Percentiles rank a stretch among this genome's conserved stretches.
phyloP scores from a whole-genome alignment of 768 basidiomycete genomes.

The Harrya chromipes region DNA sequence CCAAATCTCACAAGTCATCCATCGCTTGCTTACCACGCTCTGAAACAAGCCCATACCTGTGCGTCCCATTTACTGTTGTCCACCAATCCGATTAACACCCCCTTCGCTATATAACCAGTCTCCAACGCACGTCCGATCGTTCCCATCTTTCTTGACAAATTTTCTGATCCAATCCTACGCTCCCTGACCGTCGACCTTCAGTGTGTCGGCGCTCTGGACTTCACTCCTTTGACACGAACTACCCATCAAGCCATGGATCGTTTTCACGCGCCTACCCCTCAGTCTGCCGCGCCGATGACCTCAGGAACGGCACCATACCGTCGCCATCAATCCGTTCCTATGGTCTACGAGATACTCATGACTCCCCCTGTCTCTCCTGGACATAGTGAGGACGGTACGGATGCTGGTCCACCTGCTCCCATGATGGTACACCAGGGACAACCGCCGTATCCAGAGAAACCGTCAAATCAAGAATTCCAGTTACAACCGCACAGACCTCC shows the following conservation, averaged over 20 bases:
- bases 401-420: slow-evolving; percentile 10
- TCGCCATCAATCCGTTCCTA: slow-evolving; percentile 38
- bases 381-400: slow-evolving; percentile 40
- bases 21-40: not conserved
- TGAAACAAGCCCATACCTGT: slow-evolving; percentile 17
- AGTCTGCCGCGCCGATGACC: slow-evolving; percentile 10
- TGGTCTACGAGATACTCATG: slow-evolving; percentile 56
- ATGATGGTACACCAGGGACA: slow-evolving; percentile 15
- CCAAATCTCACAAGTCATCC: slow-evolving; percentile 1
- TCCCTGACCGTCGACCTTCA: not conserved
- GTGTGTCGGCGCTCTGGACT: not conserved
- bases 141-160: not conserved
- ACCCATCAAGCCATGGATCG: slow-evolving; percentile 23
- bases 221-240: slow-evolving; percentile 1
- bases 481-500: slow-evolving; percentile 3
- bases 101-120: slow-evolving; percentile 5
- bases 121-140: not conserved
- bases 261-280: slow-evolving; percentile 21
- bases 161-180: too few species aligned
- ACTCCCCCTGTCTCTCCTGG: slow-evolving; percentile 69
- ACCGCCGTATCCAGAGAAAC: slow-evolving; percentile 7
- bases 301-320: slow-evolving; percentile 21
- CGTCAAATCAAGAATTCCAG: slow-evolving; percentile 8
- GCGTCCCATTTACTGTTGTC: slow-evolving; percentile 1
- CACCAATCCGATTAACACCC: slow-evolving; percentile 3